A percentile compares a stretch with the other conserved stretches of the same genome.
phyloP scores from a whole-genome alignment of 1,139 yeast species.

The Kluyveromyces marxianus region DNA sequence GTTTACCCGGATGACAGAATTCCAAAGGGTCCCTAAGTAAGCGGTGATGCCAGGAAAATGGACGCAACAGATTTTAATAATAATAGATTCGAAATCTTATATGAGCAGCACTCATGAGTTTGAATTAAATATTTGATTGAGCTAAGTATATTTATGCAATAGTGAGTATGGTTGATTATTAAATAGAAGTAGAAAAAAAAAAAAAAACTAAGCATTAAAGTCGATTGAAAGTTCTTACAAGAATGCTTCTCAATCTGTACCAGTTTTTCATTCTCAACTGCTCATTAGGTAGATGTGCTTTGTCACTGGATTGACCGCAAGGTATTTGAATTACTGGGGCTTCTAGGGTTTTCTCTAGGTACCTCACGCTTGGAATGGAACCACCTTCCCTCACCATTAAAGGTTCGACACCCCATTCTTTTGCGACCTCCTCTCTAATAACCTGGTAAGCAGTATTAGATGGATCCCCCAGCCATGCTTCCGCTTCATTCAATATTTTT shows the following conservation, averaged over 20 bases:
- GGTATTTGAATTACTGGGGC: slow-evolving; percentile 96
- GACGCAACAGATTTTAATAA: too few species aligned
- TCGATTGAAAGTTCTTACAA: slow-evolving; percentile 46
- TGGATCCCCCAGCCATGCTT: slow-evolving; percentile 94
- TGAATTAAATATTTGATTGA: too few species aligned
- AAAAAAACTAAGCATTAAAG: slow-evolving; percentile 14
- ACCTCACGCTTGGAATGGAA: slow-evolving; percentile 83
- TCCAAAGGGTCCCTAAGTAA: too few species aligned
- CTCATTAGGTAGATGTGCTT: slow-evolving; percentile 88
- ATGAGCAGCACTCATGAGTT: too few species aligned
- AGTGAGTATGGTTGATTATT: neutral
- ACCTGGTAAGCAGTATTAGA: slow-evolving; percentile 62
- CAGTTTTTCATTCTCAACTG: slow-evolving; percentile 72
- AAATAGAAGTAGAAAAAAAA: neutral
- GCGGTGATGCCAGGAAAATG: too few species aligned
- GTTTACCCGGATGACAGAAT: too few species aligned
- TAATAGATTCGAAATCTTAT: too few species aligned
- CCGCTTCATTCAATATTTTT: slow-evolving; percentile 72
- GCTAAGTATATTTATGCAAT: too few species aligned
- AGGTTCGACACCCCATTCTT: slow-evolving; percentile 65
- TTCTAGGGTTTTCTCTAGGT: slow-evolving; percentile 67
- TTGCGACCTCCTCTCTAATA: slow-evolving; percentile 48
- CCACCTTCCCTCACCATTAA: slow-evolving; percentile 93
- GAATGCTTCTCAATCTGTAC: slow-evolving; percentile 61
- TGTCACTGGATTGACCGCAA: slow-evolving; percentile 92